These are phyloP conservation scores for Apiotrichum mycotoxinovorans DNA, from an alignment of 1,284 basidiomycete genomes.

Conservation along the genomic window DNA sequence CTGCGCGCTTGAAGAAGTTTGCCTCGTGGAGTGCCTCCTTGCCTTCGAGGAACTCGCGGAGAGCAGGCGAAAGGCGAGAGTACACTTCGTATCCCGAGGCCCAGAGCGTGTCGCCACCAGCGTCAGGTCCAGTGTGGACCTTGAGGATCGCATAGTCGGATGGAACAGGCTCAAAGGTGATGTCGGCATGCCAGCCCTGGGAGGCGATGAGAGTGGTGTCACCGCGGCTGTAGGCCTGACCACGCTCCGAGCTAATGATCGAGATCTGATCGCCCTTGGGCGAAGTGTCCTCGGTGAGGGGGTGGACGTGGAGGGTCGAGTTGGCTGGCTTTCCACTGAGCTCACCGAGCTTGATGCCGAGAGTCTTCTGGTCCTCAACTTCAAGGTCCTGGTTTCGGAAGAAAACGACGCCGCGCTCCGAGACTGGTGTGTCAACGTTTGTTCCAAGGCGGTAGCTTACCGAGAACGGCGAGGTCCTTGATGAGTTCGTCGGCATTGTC, in stretches of 20 bases:
- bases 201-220: not conserved
- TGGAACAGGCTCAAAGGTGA: conserved; percentile 65
- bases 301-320: conserved; percentile 29
- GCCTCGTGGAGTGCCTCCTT: conserved; percentile 60
- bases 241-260: conserved; percentile 51
- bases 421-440: conserved; percentile 43
- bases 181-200: conserved; percentile 52
- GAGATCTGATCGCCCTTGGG: conserved; percentile 53
- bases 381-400: conserved; percentile 60
- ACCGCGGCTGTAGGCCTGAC: conserved; percentile 61
- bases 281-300: conserved; percentile 18
- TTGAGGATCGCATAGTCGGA: conserved; percentile 62
- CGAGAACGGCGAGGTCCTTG: conserved; percentile 55
- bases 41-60: conserved; percentile 58
- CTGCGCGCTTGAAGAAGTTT: conserved; percentile 54
- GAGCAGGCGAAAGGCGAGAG: conserved; percentile 59
- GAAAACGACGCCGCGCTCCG: conserved; percentile 67
- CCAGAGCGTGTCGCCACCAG: conserved; percentile 53
- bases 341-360: conserved; percentile 57
- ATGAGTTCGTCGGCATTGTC: conserved; percentile 41
- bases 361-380: conserved; percentile 53
- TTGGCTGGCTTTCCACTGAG: conserved; percentile 58
- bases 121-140: conserved; percentile 58
- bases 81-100: conserved; percentile 60
- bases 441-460: not conserved